These are phyloP conservation scores for Naganishia friedmannii DNA, from an alignment of 768 basidiomycete species.

Conservation along the genomic window DNA sequence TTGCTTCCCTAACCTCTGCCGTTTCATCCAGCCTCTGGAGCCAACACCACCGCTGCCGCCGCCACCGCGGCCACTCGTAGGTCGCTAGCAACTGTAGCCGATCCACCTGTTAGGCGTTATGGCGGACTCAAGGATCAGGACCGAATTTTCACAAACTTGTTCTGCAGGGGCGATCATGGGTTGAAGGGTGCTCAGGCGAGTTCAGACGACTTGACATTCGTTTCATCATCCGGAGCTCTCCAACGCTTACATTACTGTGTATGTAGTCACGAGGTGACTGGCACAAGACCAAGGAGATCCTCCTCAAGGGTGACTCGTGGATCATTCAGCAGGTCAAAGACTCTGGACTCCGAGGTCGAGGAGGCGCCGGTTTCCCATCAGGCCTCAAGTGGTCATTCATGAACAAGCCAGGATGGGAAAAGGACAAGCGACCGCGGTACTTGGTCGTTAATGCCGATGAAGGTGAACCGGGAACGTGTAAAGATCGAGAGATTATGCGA, in stretches of 20 bases:
- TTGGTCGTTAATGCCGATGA: slow-evolving; percentile 98
- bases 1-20: neutral
- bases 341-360: slow-evolving; percentile 89
- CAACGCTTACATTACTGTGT: neutral
- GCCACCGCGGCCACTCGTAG: slow-evolving; percentile 30
- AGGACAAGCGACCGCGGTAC: slow-evolving; percentile 84
- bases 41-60: slow-evolving; percentile 17
- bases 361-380: slow-evolving; percentile 93
- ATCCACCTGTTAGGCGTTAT: slow-evolving; percentile 79
- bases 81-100: slow-evolving; percentile 52
- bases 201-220: slow-evolving; percentile 8
- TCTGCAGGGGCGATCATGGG: slow-evolving; percentile 81
- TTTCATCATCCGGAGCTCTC: neutral
- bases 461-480: slow-evolving; percentile 98
- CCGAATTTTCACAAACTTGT: slow-evolving; percentile 76
- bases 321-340: slow-evolving; percentile 95
- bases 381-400: slow-evolving; percentile 78
- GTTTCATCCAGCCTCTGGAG: neutral
- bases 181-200: slow-evolving; percentile 85
- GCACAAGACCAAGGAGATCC: slow-evolving; percentile 95
- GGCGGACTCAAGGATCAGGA: slow-evolving; percentile 81
- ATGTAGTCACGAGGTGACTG: slow-evolving; percentile 73
- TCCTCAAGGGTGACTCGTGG: slow-evolving; percentile 93
- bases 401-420: slow-evolving; percentile 98
- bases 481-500: slow-evolving; percentile 95